Evolutionary conservation across 2,329 filamentous ascomycete genomes (phyloP).

Genomic region (Verticillium tricorpus): DNA sequence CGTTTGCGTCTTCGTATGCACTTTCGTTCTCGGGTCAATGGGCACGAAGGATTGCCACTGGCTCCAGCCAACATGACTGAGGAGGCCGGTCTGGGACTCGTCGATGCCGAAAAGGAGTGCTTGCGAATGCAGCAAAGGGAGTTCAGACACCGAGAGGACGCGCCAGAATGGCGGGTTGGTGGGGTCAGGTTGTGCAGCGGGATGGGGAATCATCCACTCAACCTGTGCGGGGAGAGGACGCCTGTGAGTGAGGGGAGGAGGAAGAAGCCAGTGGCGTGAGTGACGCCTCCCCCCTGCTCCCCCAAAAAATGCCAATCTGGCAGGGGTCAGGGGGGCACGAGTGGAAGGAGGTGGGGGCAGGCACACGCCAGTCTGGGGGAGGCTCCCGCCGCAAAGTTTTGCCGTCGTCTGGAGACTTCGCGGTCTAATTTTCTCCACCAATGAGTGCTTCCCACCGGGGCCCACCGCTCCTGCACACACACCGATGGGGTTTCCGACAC

Average conservation of each 20-base stretch:
- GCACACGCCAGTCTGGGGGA: not conserved
- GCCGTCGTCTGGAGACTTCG: not conserved
- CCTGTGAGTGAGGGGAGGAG: not conserved
- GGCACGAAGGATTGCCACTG: not conserved
- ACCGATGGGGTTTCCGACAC: not conserved
- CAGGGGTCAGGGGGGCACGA: not conserved
- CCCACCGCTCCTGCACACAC: not conserved
- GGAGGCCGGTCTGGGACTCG: not conserved
- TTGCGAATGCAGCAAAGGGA: not conserved
- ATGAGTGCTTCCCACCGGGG: not conserved
- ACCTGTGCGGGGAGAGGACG: not conserved
- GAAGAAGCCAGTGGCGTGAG: not conserved
- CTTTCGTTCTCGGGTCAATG: not conserved
- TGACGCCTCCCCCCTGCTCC: not conserved
- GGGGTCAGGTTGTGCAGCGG: not conserved
- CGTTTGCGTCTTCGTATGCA: not conserved
- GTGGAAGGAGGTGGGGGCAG: not conserved
- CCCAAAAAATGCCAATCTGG: not conserved
- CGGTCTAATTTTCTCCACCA: constrained; percentile 3
- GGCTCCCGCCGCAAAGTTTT: constrained; percentile 4
- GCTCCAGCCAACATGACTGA: not conserved
- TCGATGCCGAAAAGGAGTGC: not conserved
- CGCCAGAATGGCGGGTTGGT: not conserved
- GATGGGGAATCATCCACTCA: not conserved
- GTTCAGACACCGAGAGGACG: not conserved